phyloP scores from a whole-genome alignment of 441 rosid genomes.

The Syzygium malaccense region DNA sequence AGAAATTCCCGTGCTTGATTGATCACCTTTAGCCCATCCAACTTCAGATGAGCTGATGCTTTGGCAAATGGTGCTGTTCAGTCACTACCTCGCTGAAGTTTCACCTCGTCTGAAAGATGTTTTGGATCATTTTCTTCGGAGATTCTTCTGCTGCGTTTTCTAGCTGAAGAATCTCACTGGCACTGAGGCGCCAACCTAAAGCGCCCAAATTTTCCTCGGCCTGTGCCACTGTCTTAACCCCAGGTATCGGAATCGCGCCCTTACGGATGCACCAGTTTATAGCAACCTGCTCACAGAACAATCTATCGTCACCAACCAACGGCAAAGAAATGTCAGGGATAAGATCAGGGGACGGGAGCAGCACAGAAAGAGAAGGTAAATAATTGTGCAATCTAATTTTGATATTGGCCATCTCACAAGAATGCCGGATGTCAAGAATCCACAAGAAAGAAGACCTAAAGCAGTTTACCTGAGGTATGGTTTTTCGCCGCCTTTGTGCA shows the following conservation, averaged over 20 bases:
- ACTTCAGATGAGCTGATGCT: not conserved
- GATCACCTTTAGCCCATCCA: not conserved
- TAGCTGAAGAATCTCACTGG: constrained; percentile 61
- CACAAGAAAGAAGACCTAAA: not conserved
- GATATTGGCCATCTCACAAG: not conserved
- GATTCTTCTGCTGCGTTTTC: constrained; percentile 63
- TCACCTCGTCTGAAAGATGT: constrained; percentile 76
- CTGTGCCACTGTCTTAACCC: constrained; percentile 65
- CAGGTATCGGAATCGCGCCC: constrained; percentile 88
- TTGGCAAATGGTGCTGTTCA: not conserved
- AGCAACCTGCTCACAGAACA: constrained; percentile 43
- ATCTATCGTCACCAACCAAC: not conserved
- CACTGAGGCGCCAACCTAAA: constrained; percentile 64
- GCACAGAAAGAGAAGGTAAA: not conserved
- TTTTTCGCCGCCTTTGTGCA: constrained; percentile 53
- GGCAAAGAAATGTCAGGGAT: not conserved
- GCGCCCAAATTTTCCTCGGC: constrained; percentile 86
- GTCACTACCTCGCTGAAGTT: not conserved
- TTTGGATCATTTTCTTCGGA: constrained; percentile 76
- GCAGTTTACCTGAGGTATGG: constrained; percentile 52
- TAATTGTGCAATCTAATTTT: not conserved
- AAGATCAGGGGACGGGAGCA: not conserved
- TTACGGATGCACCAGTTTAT: constrained; percentile 93
- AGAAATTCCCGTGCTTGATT: not conserved
- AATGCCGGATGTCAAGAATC: not conserved